Evolutionary conservation across 2,329 filamentous ascomycete genomes (phyloP), one percentile per base, ranked within the genome.

Genomic region (Colletotrichum orchidophilum): DNA sequence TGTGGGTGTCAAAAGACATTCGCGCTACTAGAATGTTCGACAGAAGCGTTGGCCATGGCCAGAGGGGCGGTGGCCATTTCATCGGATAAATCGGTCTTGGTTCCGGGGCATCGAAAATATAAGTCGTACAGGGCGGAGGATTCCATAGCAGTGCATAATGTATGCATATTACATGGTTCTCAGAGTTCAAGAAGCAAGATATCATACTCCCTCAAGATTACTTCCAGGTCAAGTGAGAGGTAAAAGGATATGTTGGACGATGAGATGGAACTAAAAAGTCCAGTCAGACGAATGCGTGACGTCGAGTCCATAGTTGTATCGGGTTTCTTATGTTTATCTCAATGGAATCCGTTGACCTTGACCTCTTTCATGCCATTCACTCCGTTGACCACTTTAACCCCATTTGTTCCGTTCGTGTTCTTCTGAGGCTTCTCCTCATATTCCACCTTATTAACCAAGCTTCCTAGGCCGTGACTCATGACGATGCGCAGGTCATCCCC

Each of bases 381-480:
- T 3, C 68, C 68, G 9, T 71, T 68, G 0, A 71, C 68, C 1
- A 33, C 63, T 59, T 60, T 59, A 3, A 59, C 18, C 5, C 33
- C 53, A 6, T 39, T 50, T 5, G 35, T 26, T 1, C 42, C 64
- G 18, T 35, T 54, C 0, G 3, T 1, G 1, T 13, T 5, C 13
- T 35, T 29, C 1, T 46, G 52, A 1, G 57, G 62, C 13, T 55
- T 70, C 0, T 57, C 52, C 53, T 70, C 70, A 9, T 70, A 70
- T 15, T 52, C 53, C 8, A 77, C 67, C 3, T 64, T 53, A 46
- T 76, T 77, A 1, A 72, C 71, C 26, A 77, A 54, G 13, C 76
- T 77, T 5, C 76, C 76, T 1, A 77, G 59, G 0, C 75, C 74
- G 8, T 71, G 72, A 35, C 66, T 72, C 61, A 77, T 77, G 5